Conservation (phyloP, 768 basidiomycete genomes). For the Mycena rosella region DNA sequence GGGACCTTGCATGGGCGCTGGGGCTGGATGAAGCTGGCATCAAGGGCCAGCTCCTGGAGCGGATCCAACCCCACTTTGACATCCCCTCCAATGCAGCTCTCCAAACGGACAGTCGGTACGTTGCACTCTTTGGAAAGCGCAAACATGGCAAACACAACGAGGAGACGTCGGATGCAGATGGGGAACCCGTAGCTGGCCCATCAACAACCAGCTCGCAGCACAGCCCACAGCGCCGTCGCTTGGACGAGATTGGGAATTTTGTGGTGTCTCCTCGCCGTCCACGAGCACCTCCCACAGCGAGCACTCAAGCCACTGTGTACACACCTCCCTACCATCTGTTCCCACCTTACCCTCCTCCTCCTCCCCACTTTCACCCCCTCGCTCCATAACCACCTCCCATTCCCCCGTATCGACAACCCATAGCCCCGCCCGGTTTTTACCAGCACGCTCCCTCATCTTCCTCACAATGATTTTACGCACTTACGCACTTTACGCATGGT, state of each 20-base stretch:
- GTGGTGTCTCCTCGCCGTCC: neutral
- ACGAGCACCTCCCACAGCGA: too few relatives aligned
- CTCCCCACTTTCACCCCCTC: too few relatives aligned
- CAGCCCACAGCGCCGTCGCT: conserved; percentile 3
- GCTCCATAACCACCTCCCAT: too few relatives aligned
- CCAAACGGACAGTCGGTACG: neutral
- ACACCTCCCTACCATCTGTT: too few relatives aligned
- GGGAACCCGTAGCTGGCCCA: neutral
- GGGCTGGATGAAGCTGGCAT: neutral
- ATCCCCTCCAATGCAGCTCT: neutral
- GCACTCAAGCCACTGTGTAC: too few relatives aligned
- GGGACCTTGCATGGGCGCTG: conserved; percentile 12
- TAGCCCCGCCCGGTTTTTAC: too few relatives aligned
- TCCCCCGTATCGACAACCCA: too few relatives aligned
- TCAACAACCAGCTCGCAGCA: neutral
- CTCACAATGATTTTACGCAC: too few relatives aligned
- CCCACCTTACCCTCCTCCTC: too few relatives aligned
- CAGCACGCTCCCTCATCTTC: too few relatives aligned
- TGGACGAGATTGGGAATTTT: conserved; percentile 3
- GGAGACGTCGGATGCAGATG: neutral
- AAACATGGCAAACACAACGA: neutral
- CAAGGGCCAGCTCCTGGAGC: neutral
- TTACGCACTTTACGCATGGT: too few relatives aligned
- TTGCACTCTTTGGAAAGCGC: neutral
- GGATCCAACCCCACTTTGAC: neutral